These are phyloP conservation scores for Fraxinus pennsylvanica DNA, from an alignment of 257 asterid genomes.

Conservation along the genomic window DNA sequence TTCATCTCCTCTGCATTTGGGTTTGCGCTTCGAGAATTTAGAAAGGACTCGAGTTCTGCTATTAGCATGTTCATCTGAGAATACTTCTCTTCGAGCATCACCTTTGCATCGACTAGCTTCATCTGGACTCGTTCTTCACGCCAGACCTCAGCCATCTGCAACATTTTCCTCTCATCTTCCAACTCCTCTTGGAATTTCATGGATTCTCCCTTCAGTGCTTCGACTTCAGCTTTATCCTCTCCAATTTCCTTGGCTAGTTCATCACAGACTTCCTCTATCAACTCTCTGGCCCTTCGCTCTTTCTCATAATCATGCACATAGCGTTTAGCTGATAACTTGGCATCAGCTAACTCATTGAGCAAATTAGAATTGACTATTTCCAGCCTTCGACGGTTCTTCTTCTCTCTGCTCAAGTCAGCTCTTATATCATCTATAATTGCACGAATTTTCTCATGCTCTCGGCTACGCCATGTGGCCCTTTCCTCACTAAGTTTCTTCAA, in stretches of 20 bases:
- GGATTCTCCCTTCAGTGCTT: not conserved
- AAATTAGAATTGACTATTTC: not conserved
- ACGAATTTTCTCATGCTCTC: not conserved
- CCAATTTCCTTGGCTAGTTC: not conserved
- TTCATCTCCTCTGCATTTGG: slow-evolving; percentile 44
- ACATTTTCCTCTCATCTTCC: not conserved
- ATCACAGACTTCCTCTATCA: not conserved
- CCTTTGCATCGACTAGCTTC: not conserved
- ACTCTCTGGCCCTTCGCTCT: not conserved
- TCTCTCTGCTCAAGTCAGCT: not conserved
- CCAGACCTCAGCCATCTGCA: not conserved
- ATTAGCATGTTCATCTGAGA: not conserved
- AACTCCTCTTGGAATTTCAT: not conserved
- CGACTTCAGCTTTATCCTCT: not conserved
- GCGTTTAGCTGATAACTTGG: not conserved
- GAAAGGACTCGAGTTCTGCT: not conserved
- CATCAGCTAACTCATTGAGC: not conserved
- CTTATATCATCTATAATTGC: not conserved
- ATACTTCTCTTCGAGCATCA: not conserved
- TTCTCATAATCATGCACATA: not conserved
- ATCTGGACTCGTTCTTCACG: not conserved
- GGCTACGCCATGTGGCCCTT: not conserved
- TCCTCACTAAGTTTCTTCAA: slow-evolving; percentile 48
- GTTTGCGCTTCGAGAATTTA: slow-evolving; percentile 27
- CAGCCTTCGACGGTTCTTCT: not conserved